Base-by-base conservation (phyloP, 1,284 basidiomycete species). In the Naganishia cerealis region DNA sequence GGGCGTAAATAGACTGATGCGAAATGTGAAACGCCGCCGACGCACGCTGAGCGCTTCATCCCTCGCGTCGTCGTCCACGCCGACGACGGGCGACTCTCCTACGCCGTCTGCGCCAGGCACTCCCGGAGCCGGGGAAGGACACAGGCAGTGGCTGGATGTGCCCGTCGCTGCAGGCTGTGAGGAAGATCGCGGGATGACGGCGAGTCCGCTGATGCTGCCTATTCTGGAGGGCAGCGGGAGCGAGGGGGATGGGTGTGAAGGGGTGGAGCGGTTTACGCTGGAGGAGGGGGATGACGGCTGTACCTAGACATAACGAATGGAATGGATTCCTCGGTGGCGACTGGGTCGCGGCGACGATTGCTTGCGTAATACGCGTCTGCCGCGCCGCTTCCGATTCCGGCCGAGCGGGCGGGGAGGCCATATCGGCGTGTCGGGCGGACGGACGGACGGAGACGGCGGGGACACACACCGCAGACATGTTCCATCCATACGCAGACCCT, bases 21-120 rank as follows among this genome's bases (percentile, higher is more conserved):
- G 59, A 33, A 62, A 62, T 39, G 58, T 61, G n/a, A 61, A 61
- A 46, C 43, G 58, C 29, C 50, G 52, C 21, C 59, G 59, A 52
- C 48, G 59, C 10, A 62, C 59, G 16, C 38, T 62, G 36, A 53
- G 48, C 59, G 12, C 48, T 26, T 62, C 59, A 8, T 62, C 59
- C 8, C 52, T 53, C 50, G 59, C 59, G 3, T 62, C 59, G 4
- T 52, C 59, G 1, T 62, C 59, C 33, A 50, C 59, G 8, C 50
- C 39, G 36, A 62, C 59, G 24, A 33, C 39, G 8, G 16, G 16
- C 9, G 59, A 62, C 50, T 62, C 59, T 10, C 48, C 59, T 13
- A n/a, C n/a, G 5, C 2, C 48, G 8, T 62, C 59, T 3, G 59
- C 48, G 1, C 59, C 59, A 24, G n/a, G 48, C 1, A 62, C 59